Evolutionary conservation across 2,329 filamentous ascomycete genomes (phyloP), one percentile per base, ranked within the genome.

Genomic region (Colletotrichum shisoi): DNA sequence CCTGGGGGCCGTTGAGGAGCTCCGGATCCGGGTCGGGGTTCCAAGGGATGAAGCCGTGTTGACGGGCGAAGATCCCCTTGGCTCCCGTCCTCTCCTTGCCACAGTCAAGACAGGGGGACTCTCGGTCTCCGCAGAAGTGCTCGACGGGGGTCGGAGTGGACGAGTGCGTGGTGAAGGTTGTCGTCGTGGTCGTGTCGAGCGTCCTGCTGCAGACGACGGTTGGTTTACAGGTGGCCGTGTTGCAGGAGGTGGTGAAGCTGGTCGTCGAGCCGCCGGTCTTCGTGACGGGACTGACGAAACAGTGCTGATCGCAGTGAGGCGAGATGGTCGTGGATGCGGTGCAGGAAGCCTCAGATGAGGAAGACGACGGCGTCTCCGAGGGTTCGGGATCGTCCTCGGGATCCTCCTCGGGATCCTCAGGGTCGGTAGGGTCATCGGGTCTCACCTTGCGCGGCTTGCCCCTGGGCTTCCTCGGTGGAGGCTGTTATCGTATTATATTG

Each of bases 121-220:
- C 46, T 1, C 21, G 11, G 21, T 34, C 62, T 15, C 62, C 62
- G 21, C 62, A 64, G 8, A 60, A 40, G 4, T 5, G 27, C 27
- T 59, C 48, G 12, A 21, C 9, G 1, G n/a, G 45, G 15, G 53
- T 44, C 1, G 53, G 54, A 3, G 39, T 37, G 3, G 53, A 37
- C 0, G 53, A 58, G 5, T 42, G 40, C 2, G 67, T 67, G 1
- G 53, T 19, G 24, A 54, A 63, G 5, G 63, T 62, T 1, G 67
- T 69, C 1, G 46, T 44, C 2, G 63, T 67, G 0, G 48, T 67
- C 2, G 48, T 69, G 1, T 52, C 63, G 12, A 66, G 31, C 3
- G 42, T 60, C 46, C 12, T 57, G 40, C 57, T 62, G n/a, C 67
- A 69, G n/a, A 57, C 37, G 5, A 54, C 51, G 3, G 67, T 67